phyloP scores from a whole-genome alignment of 2,329 filamentous ascomycete genomes.

The Microdochium trichocladiopsis region DNA sequence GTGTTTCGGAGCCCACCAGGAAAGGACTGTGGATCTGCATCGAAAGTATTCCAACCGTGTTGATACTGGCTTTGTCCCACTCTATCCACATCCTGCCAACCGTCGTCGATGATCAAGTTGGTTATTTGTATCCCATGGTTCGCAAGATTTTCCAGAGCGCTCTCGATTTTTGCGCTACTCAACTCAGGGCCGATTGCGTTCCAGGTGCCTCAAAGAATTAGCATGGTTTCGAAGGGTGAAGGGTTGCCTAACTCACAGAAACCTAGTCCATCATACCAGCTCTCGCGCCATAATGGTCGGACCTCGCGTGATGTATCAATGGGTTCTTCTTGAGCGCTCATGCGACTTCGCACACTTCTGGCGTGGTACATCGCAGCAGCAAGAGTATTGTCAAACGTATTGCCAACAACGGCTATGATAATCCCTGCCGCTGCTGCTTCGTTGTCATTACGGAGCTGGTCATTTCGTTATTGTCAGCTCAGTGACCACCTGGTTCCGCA shows the following conservation, averaged over 20 bases:
- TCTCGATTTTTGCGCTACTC: slow-evolving; percentile 71
- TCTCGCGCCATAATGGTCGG: slow-evolving; percentile 63
- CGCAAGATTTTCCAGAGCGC: slow-evolving; percentile 66
- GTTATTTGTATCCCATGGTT: slow-evolving; percentile 68
- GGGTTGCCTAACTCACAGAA: slow-evolving; percentile 57
- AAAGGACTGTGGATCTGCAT: slow-evolving; percentile 74
- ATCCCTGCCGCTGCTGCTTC: slow-evolving; percentile 44
- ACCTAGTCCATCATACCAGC: slow-evolving; percentile 88
- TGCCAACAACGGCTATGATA: slow-evolving; percentile 64
- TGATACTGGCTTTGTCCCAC: slow-evolving; percentile 44
- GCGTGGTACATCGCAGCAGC: slow-evolving; percentile 83
- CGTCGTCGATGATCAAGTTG: slow-evolving; percentile 92
- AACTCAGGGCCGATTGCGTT: slow-evolving; percentile 82
- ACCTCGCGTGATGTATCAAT: slow-evolving; percentile 30
- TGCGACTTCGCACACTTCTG: slow-evolving; percentile 42
- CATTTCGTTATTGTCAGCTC: slow-evolving; percentile 3
- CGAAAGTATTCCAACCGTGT: slow-evolving; percentile 72
- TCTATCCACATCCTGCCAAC: slow-evolving; percentile 76
- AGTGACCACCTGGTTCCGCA: slow-evolving; percentile 27
- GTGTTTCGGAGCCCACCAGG: slow-evolving; percentile 71
- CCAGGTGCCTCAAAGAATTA: slow-evolving; percentile 62
- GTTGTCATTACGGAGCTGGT: slow-evolving; percentile 60
- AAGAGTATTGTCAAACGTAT: slow-evolving; percentile 67
- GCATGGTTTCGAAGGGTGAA: neutral
- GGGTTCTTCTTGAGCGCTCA: neutral